Evolutionary conservation across 176 grass and related monocot species (phyloP).

Genomic region (Chrysopogon serrulatus): DNA sequence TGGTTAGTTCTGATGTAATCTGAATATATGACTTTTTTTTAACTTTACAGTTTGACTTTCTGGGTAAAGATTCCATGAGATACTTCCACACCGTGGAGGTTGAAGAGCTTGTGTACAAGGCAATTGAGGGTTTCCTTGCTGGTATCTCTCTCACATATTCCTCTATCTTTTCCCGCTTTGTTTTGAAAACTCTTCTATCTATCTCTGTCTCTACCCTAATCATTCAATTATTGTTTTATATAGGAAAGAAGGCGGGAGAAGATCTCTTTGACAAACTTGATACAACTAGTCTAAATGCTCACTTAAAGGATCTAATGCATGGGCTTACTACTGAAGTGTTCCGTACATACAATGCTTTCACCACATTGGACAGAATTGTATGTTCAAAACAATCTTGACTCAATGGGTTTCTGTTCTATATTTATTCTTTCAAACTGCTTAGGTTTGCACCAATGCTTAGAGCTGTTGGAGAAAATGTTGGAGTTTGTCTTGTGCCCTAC

Average conservation of each 20-base stretch:
- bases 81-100: constrained; percentile 95
- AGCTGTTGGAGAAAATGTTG: constrained; percentile 3
- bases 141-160: constrained; percentile 29
- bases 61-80: constrained; percentile 99
- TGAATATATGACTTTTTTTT: constrained; percentile 22
- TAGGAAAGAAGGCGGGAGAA: constrained; percentile 54
- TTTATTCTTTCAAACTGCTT: constrained; percentile 7
- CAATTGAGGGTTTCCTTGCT: constrained; percentile 68
- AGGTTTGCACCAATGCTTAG: neutral
- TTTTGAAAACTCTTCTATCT: neutral
- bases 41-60: constrained; percentile 81
- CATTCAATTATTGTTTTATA: constrained; percentile 13
- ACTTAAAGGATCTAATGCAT: constrained; percentile 92
- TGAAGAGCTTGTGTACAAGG: constrained; percentile 80
- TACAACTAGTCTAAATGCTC: constrained; percentile 82
- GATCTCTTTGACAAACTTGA: constrained; percentile 79
- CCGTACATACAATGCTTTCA: constrained; percentile 99
- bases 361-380: constrained; percentile 95
- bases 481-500: neutral
- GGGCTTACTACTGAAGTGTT: constrained; percentile 98
- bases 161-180: neutral
- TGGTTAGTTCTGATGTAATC: constrained; percentile 25
- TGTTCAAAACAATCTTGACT: constrained; percentile 25
- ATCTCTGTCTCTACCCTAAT: neutral
- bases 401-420: neutral